phyloP scores from a whole-genome alignment of 2,329 filamentous ascomycete genomes.

The Xylaria sp. region DNA sequence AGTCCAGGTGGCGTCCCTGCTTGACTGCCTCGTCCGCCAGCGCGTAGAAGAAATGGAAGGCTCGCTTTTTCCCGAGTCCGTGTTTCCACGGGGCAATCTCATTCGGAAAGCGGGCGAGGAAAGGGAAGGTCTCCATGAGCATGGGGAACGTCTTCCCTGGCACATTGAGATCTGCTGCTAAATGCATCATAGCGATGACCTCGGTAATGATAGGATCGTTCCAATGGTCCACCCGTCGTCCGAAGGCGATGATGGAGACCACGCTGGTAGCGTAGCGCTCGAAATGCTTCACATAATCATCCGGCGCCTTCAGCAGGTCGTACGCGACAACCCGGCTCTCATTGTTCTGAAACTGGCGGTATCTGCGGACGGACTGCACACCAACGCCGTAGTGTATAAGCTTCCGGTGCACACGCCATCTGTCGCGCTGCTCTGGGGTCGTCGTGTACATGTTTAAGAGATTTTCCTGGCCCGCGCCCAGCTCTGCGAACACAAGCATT shows the following conservation, averaged over 20 bases:
- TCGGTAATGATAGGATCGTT: slow-evolving; percentile 69
- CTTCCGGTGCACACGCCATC: slow-evolving; percentile 60
- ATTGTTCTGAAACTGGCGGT: slow-evolving; percentile 66
- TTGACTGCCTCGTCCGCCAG: slow-evolving; percentile 61
- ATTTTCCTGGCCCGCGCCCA: slow-evolving; percentile 57
- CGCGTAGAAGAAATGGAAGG: slow-evolving; percentile 63
- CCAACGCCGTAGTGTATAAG: slow-evolving; percentile 64
- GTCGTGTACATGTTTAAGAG: slow-evolving; percentile 58
- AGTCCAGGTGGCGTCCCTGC: slow-evolving; percentile 51
- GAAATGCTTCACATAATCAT: slow-evolving; percentile 63
- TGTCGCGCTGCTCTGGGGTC: slow-evolving; percentile 53
- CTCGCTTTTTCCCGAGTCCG: slow-evolving; percentile 59
- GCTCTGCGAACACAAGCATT: slow-evolving; percentile 60
- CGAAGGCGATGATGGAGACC: slow-evolving; percentile 67
- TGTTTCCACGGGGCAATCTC: slow-evolving; percentile 63
- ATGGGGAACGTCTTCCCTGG: slow-evolving; percentile 65
- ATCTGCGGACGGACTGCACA: slow-evolving; percentile 65
- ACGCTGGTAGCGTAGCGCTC: slow-evolving; percentile 65
- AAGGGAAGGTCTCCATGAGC: slow-evolving; percentile 67
- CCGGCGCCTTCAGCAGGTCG: slow-evolving; percentile 58
- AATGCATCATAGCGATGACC: slow-evolving; percentile 68
- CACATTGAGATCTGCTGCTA: slow-evolving; percentile 66
- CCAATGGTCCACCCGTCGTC: slow-evolving; percentile 60
- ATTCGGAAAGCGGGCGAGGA: slow-evolving; percentile 60
- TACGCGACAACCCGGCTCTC: slow-evolving; percentile 67